Base-by-base conservation (phyloP, 1,284 basidiomycete species). In the Inonotus hispidus region DNA sequence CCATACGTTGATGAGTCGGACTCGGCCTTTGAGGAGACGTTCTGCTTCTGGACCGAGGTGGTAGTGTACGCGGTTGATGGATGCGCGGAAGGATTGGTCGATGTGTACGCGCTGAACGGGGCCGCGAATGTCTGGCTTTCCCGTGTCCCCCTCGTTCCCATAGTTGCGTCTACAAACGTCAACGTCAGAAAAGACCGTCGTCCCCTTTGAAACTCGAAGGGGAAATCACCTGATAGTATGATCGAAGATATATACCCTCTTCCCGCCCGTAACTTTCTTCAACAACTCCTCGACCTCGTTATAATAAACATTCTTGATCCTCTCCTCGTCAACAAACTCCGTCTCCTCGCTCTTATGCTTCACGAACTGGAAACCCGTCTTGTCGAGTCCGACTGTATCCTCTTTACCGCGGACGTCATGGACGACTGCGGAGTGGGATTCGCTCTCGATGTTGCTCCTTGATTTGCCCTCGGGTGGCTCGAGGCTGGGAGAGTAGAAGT, bases 1-100 rank as follows among this genome's bases (percentile, higher is more conserved):
- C 82, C 81, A 83, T 59, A 82, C 74, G 67, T 83, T 83, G 73
- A 83, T 78, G 63, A 83, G 75, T 61, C 78, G 79, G 39, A 78
- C 83, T 38, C 86, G 82, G n/a, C 74, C 73, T 63, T 77, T 69
- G 25, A 82, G 72, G 8, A 80, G 74, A 16, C 70, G 71, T 2
- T 78, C 74, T 0, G 71, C 81, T 1, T 83, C 81, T 7, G 70
- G 71, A 14, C 75, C 76, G 29, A 82, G 74, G 64, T 85, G 82
- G 13, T 78, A 75, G 62, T 79, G 77, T 1, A 86, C 83, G 21
- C 83, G 80, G 1, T 72, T 73, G 23, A 78, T 71, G 13, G 80
- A 73, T 2, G 83, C 77, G 10, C 71, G 66, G 43, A 73, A 75
- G 0, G 84, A 83, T 70, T 87, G 84, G 68, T 87, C 85, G 59